phyloP scores from a whole-genome alignment of 2,329 filamentous ascomycete genomes.

The Coleophoma cylindrospora region DNA sequence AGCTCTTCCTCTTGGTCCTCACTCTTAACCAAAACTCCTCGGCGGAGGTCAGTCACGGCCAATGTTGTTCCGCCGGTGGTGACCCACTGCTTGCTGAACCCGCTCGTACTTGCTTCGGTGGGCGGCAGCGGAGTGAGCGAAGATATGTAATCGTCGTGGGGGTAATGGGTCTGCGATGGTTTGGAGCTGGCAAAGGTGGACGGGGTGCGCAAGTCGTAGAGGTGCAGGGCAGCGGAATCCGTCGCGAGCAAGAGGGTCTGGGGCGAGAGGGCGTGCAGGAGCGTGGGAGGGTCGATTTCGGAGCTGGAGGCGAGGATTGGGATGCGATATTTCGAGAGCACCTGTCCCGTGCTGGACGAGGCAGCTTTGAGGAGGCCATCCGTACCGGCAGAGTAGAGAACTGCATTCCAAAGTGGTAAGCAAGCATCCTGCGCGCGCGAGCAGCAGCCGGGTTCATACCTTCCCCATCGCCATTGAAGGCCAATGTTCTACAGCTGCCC shows the following conservation, averaged over 20 bases:
- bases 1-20: constrained; percentile 95
- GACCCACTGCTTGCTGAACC: constrained; percentile 91
- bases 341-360: constrained; percentile 54
- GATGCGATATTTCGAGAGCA: constrained; percentile 77
- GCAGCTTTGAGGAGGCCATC: constrained; percentile 55
- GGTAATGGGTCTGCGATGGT: constrained; percentile 75
- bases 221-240: constrained; percentile 83
- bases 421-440: constrained; percentile 8
- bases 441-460: constrained; percentile 40
- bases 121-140: constrained; percentile 80
- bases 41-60: constrained; percentile 81
- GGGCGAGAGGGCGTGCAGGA: constrained; percentile 79
- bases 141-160: constrained; percentile 90
- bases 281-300: constrained; percentile 64
- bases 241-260: constrained; percentile 85
- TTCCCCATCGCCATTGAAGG: constrained; percentile 73
- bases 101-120: constrained; percentile 74
- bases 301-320: constrained; percentile 42
- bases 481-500: constrained; percentile 81
- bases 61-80: constrained; percentile 89
- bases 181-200: constrained; percentile 49
- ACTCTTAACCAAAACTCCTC: constrained; percentile 80
- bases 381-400: constrained; percentile 61
- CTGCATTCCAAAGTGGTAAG: constrained; percentile 5
- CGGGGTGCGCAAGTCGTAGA: constrained; percentile 72